phyloP scores from a whole-genome alignment of 2,329 filamentous ascomycete species.

The Fusarium sp. region DNA sequence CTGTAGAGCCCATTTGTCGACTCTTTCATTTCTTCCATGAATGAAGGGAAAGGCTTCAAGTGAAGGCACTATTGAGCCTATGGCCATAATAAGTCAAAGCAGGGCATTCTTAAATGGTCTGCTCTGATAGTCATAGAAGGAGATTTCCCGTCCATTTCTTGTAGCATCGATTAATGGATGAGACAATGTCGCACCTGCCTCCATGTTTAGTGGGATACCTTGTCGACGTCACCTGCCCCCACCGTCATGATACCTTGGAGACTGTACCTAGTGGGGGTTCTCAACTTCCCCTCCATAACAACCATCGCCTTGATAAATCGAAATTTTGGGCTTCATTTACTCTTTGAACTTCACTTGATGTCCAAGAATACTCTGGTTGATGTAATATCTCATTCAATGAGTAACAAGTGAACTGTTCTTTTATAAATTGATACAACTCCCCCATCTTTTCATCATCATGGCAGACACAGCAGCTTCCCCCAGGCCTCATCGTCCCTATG shows the following conservation, averaged over 20 bases:
- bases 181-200: not conserved
- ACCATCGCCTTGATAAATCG: not conserved
- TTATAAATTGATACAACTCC: not conserved
- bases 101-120: not conserved
- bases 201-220: not conserved
- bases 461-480: conserved; percentile 16
- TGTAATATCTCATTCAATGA: not conserved
- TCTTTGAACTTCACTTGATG: not conserved
- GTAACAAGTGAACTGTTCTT: not conserved
- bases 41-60: not conserved
- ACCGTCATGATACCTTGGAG: conserved; percentile 9
- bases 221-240: conserved; percentile 37
- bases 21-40: not conserved
- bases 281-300: not conserved
- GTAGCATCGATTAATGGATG: not conserved
- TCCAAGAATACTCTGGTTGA: not conserved
- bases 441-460: conserved; percentile 26
- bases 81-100: not conserved
- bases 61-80: not conserved
- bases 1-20: not conserved
- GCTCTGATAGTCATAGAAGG: not conserved
- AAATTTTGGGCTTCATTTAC: conserved; percentile 1
- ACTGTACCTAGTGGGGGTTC: not conserved
- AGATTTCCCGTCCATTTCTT: not conserved
- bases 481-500: conserved; percentile 43